Evolutionary conservation across 192 early-diverging fungal genomes (phyloP), one percentile per base, ranked within the genome.

Genomic region (Neocallimastix lanati): DNA sequence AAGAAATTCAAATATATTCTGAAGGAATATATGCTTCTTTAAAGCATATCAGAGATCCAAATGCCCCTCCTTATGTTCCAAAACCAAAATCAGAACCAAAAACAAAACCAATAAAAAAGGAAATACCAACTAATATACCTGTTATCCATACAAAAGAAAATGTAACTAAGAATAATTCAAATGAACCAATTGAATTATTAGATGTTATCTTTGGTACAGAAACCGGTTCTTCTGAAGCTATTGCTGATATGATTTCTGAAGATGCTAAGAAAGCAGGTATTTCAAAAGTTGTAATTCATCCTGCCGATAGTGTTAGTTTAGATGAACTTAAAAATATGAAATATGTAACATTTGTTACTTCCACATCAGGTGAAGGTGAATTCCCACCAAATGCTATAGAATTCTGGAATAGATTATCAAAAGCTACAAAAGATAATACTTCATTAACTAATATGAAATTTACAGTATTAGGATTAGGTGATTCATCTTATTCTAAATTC

Each of bases 361-460:
- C 91, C 78, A 97, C 96, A 14, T 96, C 96, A 35, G 96, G 96
- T 29, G 96, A 98, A 85, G 96, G 96, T 84, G 97, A 98, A 88
- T 92, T 97, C 81, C 97, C 97, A 2, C 91, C 92, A 81, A 96
- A 96, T 83, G 86, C 89, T 16, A 94, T 93, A 82, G 96, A 98
- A 85, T 94, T 94, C 80, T 94, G 92, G 91, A 94, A 93, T 87
- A 86, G 85, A 13, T 85, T 98, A 79, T 86, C 88, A 76, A 82
- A 85, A 4, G 85, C 91, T n/a, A 87, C 88, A 28, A 84, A 82
- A 77, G 89, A 91, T 78, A 21, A 25, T n/a, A 78, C 90, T 13
- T 87, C 87, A 36, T 84, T 96, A 67, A 85, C 82, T 76, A 91
- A 91, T 76, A 91, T 93, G 35, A 83, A 88, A 79, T 94, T 88